Evolutionary conservation across 2,329 filamentous ascomycete genomes (phyloP).

Genomic region (Aspergillus sp.): DNA sequence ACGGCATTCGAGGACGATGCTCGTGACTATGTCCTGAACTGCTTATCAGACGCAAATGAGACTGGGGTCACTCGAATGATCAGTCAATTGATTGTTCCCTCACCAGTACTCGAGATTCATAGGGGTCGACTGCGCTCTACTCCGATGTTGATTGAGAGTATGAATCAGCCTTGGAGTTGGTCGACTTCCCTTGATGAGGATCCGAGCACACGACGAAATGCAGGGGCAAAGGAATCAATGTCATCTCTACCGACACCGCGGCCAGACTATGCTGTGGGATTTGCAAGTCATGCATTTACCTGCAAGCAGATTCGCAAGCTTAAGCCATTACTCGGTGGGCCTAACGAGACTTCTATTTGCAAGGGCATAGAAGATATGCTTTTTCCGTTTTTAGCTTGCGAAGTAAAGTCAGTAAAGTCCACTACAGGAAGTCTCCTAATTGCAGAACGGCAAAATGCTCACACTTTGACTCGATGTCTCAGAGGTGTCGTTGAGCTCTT

Average conservation of each 20-base stretch:
- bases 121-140: background rate
- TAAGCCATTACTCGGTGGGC: background rate
- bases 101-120: background rate
- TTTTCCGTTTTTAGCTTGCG: constrained; percentile 9
- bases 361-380: background rate
- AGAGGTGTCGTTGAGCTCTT: constrained; percentile 7
- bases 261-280: constrained; percentile 10
- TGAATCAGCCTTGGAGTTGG: background rate
- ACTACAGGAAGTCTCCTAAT: no score
- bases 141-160: background rate
- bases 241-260: background rate
- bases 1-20: background rate
- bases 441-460: background rate
- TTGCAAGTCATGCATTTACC: background rate
- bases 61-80: background rate
- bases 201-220: background rate
- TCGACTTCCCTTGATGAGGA: background rate
- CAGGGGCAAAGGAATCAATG: no score
- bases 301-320: background rate
- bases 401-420: background rate
- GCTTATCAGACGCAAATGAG: background rate
- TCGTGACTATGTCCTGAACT: background rate
- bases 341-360: background rate
- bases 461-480: constrained; percentile 6
- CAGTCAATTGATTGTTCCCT: background rate